These are phyloP conservation scores for Asparagopsis taxiformis DNA, from an alignment of 31 red algal species.

Conservation along the genomic window DNA sequence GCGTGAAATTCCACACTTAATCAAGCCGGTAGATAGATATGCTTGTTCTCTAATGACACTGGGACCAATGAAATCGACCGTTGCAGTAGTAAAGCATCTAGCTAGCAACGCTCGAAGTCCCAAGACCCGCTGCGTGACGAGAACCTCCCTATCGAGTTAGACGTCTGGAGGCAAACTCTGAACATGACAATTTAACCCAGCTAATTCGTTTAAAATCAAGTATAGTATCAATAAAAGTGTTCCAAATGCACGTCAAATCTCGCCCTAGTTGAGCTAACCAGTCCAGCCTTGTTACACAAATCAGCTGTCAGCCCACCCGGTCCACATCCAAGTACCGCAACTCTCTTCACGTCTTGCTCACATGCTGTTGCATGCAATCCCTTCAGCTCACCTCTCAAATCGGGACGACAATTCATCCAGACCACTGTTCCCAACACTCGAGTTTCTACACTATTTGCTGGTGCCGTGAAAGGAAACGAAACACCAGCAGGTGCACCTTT, in stretches of 20 bases:
- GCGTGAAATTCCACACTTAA: no score
- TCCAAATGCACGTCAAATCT: constrained; percentile 7
- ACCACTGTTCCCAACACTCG: neutral
- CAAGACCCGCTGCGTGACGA: no score
- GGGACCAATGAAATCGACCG: no score
- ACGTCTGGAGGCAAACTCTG: no score
- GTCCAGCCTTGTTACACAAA: neutral
- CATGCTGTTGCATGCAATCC: neutral
- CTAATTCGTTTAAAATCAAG: no score
- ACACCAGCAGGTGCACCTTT: neutral
- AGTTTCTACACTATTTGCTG: no score
- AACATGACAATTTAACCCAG: no score
- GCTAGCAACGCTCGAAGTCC: no score
- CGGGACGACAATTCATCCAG: neutral
- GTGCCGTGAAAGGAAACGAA: neutral
- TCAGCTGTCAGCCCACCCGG: neutral
- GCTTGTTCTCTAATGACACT: no score
- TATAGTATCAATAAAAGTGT: constrained; percentile 8
- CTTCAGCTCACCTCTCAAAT: neutral
- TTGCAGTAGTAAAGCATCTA: no score
- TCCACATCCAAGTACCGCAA: constrained; percentile 6
- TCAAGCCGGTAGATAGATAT: no score
- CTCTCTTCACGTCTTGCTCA: neutral
- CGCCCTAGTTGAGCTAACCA: neutral
- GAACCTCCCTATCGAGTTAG: no score